Evolutionary conservation across 331 rosid species (phyloP), one percentile per base, ranked within the genome.

Genomic region (Pyrus hybrid): DNA sequence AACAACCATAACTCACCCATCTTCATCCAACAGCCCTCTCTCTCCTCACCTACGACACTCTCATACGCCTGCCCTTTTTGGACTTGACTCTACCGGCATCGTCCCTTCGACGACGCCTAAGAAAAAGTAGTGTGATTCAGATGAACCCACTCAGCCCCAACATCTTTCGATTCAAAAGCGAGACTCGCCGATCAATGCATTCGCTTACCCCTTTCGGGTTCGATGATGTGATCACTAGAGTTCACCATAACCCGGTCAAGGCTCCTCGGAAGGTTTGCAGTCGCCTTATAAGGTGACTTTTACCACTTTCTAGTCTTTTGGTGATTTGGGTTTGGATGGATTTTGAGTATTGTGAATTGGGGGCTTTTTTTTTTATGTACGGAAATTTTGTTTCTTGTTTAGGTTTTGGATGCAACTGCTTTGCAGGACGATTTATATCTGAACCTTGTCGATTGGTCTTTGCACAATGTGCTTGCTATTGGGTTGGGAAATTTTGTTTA

Each of bases 391-490:
- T 67, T 68, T 71, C 63, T 71, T 84, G 28, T 32, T 18, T 60
- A 89, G 97, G 97, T 95, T 75, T 80, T 90, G 85, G 99, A 95
- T 81, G 97, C 99, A 29, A 97, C 97, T 35, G 96, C 98, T 11
- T 75, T 92, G 85, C 98, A 92, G 82, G 99, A 95, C 43, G 98
- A 95, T 81, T 95, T 95, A 76, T 95, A 95, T 83, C 77, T 89
- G 80, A 95, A 92, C 83, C 93, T 95, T 2, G 97, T 95, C 75
- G 94, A 92, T 84, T 95, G 98, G 99, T 92, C 99, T 82, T 85
- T 96, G 37, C 85, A 95, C 74, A 95, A 95, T 79, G 93, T 95
- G 64, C 76, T 95, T 72, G 98, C 96, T 60, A 97, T 95, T 65
- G 99, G 99, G 35, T 79, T 95, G 83, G 98, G 97, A 13, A 93